A percentile compares a stretch with the other conserved stretches of the same genome.
phyloP scores from a whole-genome alignment of 371 early-diverging fungal genomes.

The Polyrhizophydium stewartii region DNA sequence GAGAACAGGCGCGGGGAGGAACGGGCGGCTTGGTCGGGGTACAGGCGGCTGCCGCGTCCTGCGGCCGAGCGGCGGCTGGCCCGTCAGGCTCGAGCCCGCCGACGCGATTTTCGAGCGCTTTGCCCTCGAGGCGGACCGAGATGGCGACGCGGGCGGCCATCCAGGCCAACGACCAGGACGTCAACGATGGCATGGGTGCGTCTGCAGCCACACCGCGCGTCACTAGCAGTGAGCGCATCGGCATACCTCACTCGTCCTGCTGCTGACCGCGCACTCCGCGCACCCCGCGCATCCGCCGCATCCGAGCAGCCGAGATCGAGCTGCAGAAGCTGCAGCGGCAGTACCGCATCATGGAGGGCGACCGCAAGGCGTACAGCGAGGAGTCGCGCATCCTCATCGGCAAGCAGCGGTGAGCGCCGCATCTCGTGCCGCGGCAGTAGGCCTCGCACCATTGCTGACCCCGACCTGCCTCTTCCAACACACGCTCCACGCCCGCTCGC shows the following conservation, averaged over 20 bases:
- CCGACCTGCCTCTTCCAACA: neutral
- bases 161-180: conserved; percentile 35
- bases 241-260: neutral
- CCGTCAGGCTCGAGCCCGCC: conserved; percentile 11
- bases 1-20: no score
- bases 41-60: conserved; percentile 22
- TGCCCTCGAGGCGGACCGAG: conserved; percentile 21
- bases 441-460: no score
- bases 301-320: conserved; percentile 47
- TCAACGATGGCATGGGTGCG: conserved; percentile 44
- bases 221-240: neutral
- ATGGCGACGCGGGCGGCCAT: conserved; percentile 24
- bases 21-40: no score
- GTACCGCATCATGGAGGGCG: conserved; percentile 59
- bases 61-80: conserved; percentile 27
- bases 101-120: conserved; percentile 5
- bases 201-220: neutral
- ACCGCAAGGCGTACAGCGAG: conserved; percentile 54
- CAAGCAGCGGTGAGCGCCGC: conserved; percentile 47
- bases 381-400: conserved; percentile 45
- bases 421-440: no score
- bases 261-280: neutral
- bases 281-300: neutral
- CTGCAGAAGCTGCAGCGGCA: conserved; percentile 52
- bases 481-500: neutral